These are phyloP conservation scores for Penicillium sclerotiorum DNA, from an alignment of 2,329 filamentous ascomycete genomes.

Conservation along the genomic window DNA sequence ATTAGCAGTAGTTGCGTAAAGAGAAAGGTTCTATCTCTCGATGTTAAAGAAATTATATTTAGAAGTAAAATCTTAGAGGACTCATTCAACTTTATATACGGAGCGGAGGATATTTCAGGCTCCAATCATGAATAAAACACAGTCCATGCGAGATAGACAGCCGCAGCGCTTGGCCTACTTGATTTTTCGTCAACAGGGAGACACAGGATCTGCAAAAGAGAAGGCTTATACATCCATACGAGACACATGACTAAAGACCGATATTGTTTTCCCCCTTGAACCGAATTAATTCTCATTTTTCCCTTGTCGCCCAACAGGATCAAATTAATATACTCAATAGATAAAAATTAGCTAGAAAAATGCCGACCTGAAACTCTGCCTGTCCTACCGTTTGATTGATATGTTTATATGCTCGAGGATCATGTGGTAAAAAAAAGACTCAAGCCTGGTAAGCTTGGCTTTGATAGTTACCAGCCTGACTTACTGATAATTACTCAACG, in stretches of 20 bases:
- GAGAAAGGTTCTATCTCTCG: no score
- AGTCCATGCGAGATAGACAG: no score
- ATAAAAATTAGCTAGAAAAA: constrained; percentile 5
- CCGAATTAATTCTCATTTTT: not conserved
- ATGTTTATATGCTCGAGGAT: constrained; percentile 5
- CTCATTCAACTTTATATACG: no score
- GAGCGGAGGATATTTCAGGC: no score
- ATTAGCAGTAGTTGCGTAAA: no score
- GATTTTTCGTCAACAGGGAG: no score
- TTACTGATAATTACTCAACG: not conserved
- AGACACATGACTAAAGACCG: constrained; percentile 4
- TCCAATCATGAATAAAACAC: no score
- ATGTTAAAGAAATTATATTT: no score
- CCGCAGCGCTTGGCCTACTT: no score
- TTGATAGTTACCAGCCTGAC: constrained; percentile 4
- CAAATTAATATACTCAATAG: not conserved
- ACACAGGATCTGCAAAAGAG: no score
- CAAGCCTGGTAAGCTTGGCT: constrained; percentile 6
- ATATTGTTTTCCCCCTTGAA: not conserved
- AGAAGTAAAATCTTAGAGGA: no score
- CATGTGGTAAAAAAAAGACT: constrained; percentile 5
- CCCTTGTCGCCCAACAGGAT: not conserved
- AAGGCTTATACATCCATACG: no score
- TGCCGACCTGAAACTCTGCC: constrained; percentile 2
- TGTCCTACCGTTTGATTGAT: constrained; percentile 7